Evolutionary conservation across 2,329 filamentous ascomycete species (phyloP).

Genomic region (Xylariaceae sp.): DNA sequence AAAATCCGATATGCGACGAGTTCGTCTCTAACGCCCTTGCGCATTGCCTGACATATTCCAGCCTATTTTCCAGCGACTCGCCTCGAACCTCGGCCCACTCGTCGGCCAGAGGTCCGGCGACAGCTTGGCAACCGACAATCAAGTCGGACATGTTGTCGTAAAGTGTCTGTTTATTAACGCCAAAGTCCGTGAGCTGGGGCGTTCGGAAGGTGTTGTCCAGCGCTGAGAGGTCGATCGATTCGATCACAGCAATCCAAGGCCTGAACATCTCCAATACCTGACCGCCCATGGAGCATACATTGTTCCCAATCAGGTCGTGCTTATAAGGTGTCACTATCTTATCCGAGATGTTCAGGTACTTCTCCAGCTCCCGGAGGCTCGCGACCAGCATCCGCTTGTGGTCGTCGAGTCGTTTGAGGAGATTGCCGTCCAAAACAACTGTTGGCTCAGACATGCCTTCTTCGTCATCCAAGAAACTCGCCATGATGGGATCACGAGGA

Average conservation of each 20-base stretch:
- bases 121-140: slow-evolving; percentile 77
- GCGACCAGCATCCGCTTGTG: slow-evolving; percentile 79
- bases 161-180: slow-evolving; percentile 82
- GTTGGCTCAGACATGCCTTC: slow-evolving; percentile 68
- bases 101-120: slow-evolving; percentile 86
- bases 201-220: slow-evolving; percentile 75
- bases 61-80: slow-evolving; percentile 78
- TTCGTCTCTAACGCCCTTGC: slow-evolving; percentile 78
- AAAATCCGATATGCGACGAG: slow-evolving; percentile 81
- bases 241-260: slow-evolving; percentile 82
- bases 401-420: slow-evolving; percentile 81
- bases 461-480: slow-evolving; percentile 81
- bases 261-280: slow-evolving; percentile 84
- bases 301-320: slow-evolving; percentile 76
- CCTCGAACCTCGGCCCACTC: slow-evolving; percentile 94
- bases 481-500: slow-evolving; percentile 64
- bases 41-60: slow-evolving; percentile 73
- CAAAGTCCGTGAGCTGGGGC: slow-evolving; percentile 81
- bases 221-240: slow-evolving; percentile 83
- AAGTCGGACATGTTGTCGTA: slow-evolving; percentile 93
- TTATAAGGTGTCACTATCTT: slow-evolving; percentile 74
- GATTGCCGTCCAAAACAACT: slow-evolving; percentile 65
- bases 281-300: slow-evolving; percentile 70
- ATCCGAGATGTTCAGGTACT: slow-evolving; percentile 69
- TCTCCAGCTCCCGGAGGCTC: slow-evolving; percentile 80